Conservation (phyloP, 495 filamentous ascomycete species). For the Acidiella bohemica region DNA sequence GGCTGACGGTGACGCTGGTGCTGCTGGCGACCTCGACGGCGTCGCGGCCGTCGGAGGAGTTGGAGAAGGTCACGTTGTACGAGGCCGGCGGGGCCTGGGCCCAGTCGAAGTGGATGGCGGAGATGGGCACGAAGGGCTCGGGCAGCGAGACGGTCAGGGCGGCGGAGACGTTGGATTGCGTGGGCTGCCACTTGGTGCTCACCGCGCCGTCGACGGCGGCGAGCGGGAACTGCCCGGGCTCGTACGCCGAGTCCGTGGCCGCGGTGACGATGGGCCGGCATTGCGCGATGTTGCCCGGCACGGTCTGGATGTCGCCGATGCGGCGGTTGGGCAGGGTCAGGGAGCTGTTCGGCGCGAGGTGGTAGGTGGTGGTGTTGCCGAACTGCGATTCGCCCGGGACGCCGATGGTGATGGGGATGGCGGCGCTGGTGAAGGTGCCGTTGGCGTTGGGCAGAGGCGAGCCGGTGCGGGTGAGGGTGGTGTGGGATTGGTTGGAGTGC, state of each 20-base stretch:
- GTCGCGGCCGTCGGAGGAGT: slow-evolving; percentile 31
- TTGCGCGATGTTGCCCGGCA: slow-evolving; percentile 51
- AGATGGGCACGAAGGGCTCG: slow-evolving; percentile 30
- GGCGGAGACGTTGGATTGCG: slow-evolving; percentile 32
- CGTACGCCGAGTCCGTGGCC: slow-evolving; percentile 36
- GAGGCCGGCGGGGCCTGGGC: slow-evolving; percentile 44
- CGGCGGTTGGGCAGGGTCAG: slow-evolving; percentile 48
- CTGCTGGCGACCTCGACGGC: slow-evolving; percentile 15
- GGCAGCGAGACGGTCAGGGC: slow-evolving; percentile 35
- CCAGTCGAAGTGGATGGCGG: slow-evolving; percentile 54
- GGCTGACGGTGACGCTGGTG: slow-evolving; percentile 20
- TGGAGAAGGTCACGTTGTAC: slow-evolving; percentile 40
- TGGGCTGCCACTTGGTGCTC: slow-evolving; percentile 61
- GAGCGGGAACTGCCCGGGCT: slow-evolving; percentile 59
- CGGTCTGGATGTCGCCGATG: slow-evolving; percentile 30
- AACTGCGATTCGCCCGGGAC: slow-evolving; percentile 5
- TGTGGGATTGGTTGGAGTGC: slow-evolving; percentile 51
- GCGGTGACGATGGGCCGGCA: slow-evolving; percentile 43
- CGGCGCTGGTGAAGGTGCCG: slow-evolving; percentile 33
- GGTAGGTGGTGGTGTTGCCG: slow-evolving; percentile 26
- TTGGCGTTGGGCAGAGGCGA: slow-evolving; percentile 25
- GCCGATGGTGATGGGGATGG: slow-evolving; percentile 38
- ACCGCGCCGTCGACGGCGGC: slow-evolving; percentile 56
- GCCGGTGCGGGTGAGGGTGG: slow-evolving; percentile 39
- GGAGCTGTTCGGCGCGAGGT: slow-evolving; percentile 37